Percentiles rank a stretch among this genome's conserved stretches.
Conservation (phyloP, 371 early-diverging fungal genomes). For the Blastocladiella emersonii region DNA sequence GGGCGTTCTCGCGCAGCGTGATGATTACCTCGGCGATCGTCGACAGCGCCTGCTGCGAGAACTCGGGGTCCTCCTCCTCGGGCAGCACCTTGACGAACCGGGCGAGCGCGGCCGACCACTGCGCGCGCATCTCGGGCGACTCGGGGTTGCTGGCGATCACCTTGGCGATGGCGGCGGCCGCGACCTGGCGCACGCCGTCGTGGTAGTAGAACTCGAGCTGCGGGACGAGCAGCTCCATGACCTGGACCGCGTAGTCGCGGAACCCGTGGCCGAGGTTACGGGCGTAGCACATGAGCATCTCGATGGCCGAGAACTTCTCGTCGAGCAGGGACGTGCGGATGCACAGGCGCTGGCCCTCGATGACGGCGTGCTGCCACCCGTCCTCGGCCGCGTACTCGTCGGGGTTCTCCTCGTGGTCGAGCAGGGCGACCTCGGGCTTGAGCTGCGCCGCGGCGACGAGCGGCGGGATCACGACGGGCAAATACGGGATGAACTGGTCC, state of each 20-base stretch:
- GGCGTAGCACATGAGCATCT: slow-evolving; percentile 91
- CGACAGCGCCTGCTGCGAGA: not conserved
- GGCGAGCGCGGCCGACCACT: slow-evolving; percentile 11
- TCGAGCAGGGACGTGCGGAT: slow-evolving; percentile 88
- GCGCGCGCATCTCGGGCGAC: slow-evolving; percentile 26
- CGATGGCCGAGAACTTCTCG: slow-evolving; percentile 92
- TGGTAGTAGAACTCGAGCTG: slow-evolving; percentile 91
- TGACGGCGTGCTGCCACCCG: slow-evolving; percentile 85
- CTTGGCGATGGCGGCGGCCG: slow-evolving; percentile 66
- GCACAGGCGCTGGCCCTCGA: slow-evolving; percentile 81
- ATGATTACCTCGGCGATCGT: slow-evolving; percentile 45
- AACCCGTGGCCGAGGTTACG: slow-evolving; percentile 80
- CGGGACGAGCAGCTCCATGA: slow-evolving; percentile 70
- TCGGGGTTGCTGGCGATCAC: slow-evolving; percentile 52
- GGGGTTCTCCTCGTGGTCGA: slow-evolving; percentile 73
- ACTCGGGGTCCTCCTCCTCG: not conserved
- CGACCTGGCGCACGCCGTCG: slow-evolving; percentile 84
- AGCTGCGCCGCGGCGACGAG: slow-evolving; percentile 66
- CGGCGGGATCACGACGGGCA: slow-evolving; percentile 87
- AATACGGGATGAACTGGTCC: slow-evolving; percentile 80
- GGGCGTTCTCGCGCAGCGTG: slow-evolving; percentile 44
- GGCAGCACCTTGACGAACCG: not conserved
- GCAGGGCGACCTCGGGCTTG: slow-evolving; percentile 82
- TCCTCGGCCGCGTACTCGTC: slow-evolving; percentile 76
- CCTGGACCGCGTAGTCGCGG: slow-evolving; percentile 60